Conservation (phyloP, 257 asterid genomes). For the Solanum virginianum region DNA sequence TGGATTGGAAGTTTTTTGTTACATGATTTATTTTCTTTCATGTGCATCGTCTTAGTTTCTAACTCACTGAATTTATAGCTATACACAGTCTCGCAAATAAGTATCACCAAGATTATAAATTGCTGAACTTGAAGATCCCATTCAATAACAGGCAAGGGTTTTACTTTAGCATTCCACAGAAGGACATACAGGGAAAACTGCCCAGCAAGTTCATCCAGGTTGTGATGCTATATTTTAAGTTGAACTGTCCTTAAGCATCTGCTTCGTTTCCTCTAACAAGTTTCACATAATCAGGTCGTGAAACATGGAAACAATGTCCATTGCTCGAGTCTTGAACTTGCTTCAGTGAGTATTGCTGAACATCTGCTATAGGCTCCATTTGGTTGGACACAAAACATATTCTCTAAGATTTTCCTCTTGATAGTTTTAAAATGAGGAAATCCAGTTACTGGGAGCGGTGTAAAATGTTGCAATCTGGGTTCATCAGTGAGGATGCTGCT, state of each 20-base stretch:
- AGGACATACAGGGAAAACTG: conserved; percentile 69
- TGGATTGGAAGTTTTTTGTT: conserved; percentile 17
- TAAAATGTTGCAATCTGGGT: background rate
- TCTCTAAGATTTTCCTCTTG: background rate
- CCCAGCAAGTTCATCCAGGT: conserved; percentile 97
- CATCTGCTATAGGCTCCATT: background rate
- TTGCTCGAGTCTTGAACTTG: conserved; percentile 79
- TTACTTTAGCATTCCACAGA: conserved; percentile 93
- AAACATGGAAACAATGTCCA: conserved; percentile 94
- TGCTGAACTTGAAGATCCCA: conserved; percentile 84
- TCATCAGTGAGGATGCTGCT: too few species aligned
- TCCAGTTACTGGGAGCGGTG: background rate
- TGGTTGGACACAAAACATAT: background rate
- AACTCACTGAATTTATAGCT: conserved; percentile 42
- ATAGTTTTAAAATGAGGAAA: background rate
- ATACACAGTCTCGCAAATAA: conserved; percentile 88
- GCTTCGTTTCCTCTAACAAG: conserved; percentile 5
- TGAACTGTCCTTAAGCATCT: background rate
- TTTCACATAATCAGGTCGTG: conserved; percentile 43
- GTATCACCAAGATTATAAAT: conserved; percentile 67
- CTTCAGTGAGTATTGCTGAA: conserved; percentile 59
- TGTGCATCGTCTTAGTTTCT: conserved; percentile 17
- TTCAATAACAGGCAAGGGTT: conserved; percentile 92
- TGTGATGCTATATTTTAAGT: conserved; percentile 1
- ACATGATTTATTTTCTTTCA: background rate